phyloP scores from a whole-genome alignment of 495 filamentous ascomycete species.

The Neurospora sp. region DNA sequence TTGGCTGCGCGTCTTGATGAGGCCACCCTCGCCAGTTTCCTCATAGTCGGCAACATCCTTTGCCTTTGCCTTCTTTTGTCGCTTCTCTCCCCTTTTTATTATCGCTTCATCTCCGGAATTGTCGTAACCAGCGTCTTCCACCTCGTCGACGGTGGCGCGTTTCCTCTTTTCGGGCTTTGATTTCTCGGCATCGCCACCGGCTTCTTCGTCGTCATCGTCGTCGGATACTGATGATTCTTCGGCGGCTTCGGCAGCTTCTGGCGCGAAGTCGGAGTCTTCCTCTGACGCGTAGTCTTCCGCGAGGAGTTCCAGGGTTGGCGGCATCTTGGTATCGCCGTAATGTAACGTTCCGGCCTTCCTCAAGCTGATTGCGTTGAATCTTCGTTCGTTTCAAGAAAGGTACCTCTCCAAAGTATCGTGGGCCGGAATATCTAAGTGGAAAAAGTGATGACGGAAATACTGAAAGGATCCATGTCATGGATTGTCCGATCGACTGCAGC shows the following conservation, averaged over 20 bases:
- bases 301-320: constrained; percentile 16
- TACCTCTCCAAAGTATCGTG: background rate
- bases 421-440: background rate
- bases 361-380: background rate
- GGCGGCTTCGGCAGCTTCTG: constrained; percentile 40
- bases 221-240: constrained; percentile 38
- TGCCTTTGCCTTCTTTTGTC: constrained; percentile 42
- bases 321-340: background rate
- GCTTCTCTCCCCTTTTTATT: constrained; percentile 50
- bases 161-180: constrained; percentile 23
- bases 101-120: constrained; percentile 75
- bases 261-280: constrained; percentile 68
- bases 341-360: background rate
- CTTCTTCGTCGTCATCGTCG: constrained; percentile 31
- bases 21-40: constrained; percentile 61
- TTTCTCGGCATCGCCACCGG: background rate
- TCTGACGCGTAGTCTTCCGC: constrained; percentile 60
- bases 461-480: background rate
- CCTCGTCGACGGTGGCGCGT: constrained; percentile 27
- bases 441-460: background rate
- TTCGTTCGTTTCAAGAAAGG: background rate
- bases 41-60: constrained; percentile 41
- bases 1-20: constrained; percentile 74
- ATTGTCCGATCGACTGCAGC: background rate
- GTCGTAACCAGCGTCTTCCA: constrained; percentile 37